Percentiles rank a stretch among this genome's conserved stretches.
Conservation (phyloP, 768 basidiomycete genomes). For the Phallus indusiatus region DNA sequence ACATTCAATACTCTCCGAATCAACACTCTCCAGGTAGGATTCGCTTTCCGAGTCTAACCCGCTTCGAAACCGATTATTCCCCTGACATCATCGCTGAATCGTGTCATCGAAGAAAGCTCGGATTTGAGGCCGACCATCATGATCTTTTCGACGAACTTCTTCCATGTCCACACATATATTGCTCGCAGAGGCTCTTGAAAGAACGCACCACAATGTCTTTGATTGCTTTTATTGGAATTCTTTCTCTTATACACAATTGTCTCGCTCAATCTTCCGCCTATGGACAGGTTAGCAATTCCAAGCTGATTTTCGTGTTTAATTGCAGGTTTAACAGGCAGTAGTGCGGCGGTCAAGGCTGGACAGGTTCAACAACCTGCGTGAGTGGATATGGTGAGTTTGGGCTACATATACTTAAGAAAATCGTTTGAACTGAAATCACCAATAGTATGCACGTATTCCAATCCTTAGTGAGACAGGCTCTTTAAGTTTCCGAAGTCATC, state of each 20-base stretch:
- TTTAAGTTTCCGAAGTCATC: background rate
- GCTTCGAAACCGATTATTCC: background rate
- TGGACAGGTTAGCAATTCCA: background rate
- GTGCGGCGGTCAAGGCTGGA: conserved; percentile 47
- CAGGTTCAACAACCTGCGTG: conserved; percentile 38
- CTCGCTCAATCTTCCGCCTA: background rate
- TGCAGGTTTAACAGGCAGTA: conserved; percentile 13
- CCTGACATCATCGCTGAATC: background rate
- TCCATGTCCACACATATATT: background rate
- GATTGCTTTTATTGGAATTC: background rate
- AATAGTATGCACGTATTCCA: background rate
- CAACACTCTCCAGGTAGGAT: no score
- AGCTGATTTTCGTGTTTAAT: background rate
- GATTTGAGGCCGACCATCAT: background rate
- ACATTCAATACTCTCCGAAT: no score
- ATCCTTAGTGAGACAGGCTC: background rate
- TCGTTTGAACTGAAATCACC: conserved; percentile 29
- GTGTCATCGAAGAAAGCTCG: background rate
- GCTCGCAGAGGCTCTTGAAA: background rate
- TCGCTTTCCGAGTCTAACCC: background rate
- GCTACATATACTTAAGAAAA: background rate
- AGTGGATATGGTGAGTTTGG: background rate
- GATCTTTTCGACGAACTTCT: background rate
- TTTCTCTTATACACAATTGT: background rate
- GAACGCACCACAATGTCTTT: background rate